phyloP scores from a whole-genome alignment of 1,284 basidiomycete genomes.

The Flammula alnicola region DNA sequence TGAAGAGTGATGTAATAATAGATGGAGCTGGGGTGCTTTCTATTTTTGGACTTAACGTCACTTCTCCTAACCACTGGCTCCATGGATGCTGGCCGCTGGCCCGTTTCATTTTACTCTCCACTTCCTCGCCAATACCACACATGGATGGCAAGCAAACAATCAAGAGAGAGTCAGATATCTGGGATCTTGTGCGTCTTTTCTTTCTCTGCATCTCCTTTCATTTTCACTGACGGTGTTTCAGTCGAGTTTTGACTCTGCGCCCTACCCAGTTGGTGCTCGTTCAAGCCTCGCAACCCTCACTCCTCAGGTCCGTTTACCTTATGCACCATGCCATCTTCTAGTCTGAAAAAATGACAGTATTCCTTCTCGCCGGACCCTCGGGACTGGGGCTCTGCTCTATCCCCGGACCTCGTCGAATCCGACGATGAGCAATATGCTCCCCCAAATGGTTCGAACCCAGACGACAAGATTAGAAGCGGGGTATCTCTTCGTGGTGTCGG shows the following conservation, averaged over 20 bases:
- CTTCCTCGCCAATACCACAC: not conserved
- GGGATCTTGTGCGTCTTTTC: conserved; percentile 24
- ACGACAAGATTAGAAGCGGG: conserved; percentile 49
- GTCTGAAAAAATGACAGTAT: conserved; percentile 38
- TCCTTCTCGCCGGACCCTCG: conserved; percentile 53
- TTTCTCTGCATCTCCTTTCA: not conserved
- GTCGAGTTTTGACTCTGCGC: conserved; percentile 32
- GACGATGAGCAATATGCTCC: conserved; percentile 60
- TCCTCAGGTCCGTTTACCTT: conserved; percentile 22
- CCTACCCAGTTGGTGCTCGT: conserved; percentile 33
- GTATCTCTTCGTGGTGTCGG: conserved; percentile 56
- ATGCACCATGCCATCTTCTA: not conserved
- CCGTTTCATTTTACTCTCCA: not conserved
- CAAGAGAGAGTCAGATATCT: conserved; percentile 14
- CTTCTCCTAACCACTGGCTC: conserved; percentile 3
- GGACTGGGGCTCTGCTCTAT: conserved; percentile 52
- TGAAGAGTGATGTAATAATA: conserved; percentile 6
- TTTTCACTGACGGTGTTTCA: conserved; percentile 12
- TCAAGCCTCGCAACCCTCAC: conserved; percentile 31
- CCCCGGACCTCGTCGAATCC: conserved; percentile 46
- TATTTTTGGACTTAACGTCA: conserved; percentile 17
- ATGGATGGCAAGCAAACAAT: conserved; percentile 2
- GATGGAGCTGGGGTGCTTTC: not conserved
- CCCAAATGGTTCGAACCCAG: conserved; percentile 23
- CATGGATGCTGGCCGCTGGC: conserved; percentile 1